Evolutionary conservation across 2,329 filamentous ascomycete genomes (phyloP).

Genomic region (Acarospora socialis): DNA sequence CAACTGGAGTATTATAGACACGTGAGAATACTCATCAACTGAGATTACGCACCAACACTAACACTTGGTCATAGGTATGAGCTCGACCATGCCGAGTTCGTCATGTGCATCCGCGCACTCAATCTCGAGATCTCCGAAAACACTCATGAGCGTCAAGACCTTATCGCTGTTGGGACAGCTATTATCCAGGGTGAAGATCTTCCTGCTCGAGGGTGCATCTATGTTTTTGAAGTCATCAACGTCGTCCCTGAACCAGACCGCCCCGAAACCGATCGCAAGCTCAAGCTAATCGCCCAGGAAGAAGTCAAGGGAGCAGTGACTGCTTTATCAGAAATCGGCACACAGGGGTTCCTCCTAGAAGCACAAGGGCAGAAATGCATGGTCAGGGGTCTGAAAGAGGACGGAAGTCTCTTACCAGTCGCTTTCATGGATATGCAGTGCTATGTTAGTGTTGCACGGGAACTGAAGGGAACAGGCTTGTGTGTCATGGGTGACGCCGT

Average conservation of each 20-base stretch:
- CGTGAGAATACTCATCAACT: constrained; percentile 19
- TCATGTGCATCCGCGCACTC: constrained; percentile 70
- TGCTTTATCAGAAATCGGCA: constrained; percentile 68
- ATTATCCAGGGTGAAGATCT: constrained; percentile 83
- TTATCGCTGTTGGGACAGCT: constrained; percentile 75
- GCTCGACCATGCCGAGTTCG: constrained; percentile 59
- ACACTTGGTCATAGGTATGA: constrained; percentile 32
- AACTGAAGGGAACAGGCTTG: constrained; percentile 68
- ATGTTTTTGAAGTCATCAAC: constrained; percentile 80
- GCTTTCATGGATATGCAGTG: constrained; percentile 97
- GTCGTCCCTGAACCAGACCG: constrained; percentile 80
- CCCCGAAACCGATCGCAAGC: constrained; percentile 70
- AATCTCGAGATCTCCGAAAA: constrained; percentile 82
- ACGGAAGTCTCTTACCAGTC: constrained; percentile 79
- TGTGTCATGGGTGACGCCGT: constrained; percentile 79
- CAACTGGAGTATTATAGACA: constrained; percentile 68
- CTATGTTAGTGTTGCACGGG: constrained; percentile 75
- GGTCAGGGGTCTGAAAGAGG: constrained; percentile 90
- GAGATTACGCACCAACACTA: neutral
- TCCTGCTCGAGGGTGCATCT: constrained; percentile 68
- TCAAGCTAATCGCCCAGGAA: constrained; percentile 79
- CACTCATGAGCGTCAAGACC: constrained; percentile 69
- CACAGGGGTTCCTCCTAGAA: constrained; percentile 74
- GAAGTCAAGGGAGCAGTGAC: constrained; percentile 89
- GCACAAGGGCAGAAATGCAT: constrained; percentile 96